phyloP scores from a whole-genome alignment of 805 yeast genomes.

The Candida ficus region DNA sequence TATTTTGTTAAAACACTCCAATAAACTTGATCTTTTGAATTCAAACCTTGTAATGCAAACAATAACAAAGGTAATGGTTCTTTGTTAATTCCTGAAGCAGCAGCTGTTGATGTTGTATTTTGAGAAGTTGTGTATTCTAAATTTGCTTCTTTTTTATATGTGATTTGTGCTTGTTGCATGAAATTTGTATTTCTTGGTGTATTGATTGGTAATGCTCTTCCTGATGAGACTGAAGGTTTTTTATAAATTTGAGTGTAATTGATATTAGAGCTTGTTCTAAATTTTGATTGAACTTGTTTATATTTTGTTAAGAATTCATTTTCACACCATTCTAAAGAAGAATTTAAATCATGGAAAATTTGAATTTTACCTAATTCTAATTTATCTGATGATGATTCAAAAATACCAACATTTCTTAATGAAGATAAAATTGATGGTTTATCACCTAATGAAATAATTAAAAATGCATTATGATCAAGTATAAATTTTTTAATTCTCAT shows the following conservation, averaged over 20 bases:
- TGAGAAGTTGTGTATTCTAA: conserved; percentile 12
- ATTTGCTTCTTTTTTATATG: conserved; percentile 27
- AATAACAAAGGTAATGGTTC: conserved; percentile 39
- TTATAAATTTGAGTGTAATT: conserved; percentile 1
- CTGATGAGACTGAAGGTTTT: conserved; percentile 1
- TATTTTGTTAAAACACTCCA: conserved; percentile 63
- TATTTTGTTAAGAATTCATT: conserved; percentile 63
- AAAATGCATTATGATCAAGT: conserved; percentile 59
- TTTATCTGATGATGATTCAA: conserved; percentile 32
- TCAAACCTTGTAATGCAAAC: conserved; percentile 41
- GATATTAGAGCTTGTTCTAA: not conserved
- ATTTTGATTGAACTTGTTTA: conserved; percentile 26
- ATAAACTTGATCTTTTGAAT: conserved; percentile 40
- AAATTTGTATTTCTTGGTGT: conserved; percentile 39
- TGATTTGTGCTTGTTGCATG: conserved; percentile 33
- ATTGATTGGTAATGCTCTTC: conserved; percentile 18
- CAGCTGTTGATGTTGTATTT: not conserved
- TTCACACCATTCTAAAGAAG: conserved; percentile 96
- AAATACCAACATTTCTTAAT: conserved; percentile 77
- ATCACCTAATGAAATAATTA: conserved; percentile 74
- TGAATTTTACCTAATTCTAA: conserved; percentile 38
- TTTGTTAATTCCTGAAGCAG: conserved; percentile 9
- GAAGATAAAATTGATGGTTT: conserved; percentile 66
- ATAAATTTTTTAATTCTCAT: conserved; percentile 78
- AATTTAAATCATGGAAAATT: conserved; percentile 73